A percentile compares a stretch with the other conserved stretches of the same genome.
These are phyloP conservation scores for Lunasporangiospora selenospora DNA, from an alignment of 192 early-diverging fungal genomes.

Conservation along the genomic window DNA sequence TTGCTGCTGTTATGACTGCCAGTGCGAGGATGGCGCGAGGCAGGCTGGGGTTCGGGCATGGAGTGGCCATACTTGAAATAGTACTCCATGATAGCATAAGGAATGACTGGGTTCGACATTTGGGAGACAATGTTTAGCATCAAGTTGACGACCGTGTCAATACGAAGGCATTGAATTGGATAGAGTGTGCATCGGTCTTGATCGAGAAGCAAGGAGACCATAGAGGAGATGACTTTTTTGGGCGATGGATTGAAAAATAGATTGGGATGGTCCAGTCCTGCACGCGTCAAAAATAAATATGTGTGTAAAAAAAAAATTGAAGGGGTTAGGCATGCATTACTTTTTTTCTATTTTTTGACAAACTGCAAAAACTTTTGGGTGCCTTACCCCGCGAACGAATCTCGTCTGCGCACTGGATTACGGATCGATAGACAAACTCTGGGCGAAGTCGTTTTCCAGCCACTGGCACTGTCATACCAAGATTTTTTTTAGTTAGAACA, in stretches of 20 bases:
- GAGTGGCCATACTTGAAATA: slow-evolving; percentile 14
- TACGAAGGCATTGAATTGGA: slow-evolving; percentile 31
- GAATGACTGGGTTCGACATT: slow-evolving; percentile 47
- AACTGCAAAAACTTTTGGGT: not conserved
- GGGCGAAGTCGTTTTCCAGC: slow-evolving; percentile 29
- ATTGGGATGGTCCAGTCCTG: slow-evolving; percentile 22
- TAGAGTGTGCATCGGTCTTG: slow-evolving; percentile 27
- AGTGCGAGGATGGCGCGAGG: too few relatives aligned
- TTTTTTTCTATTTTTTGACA: not conserved
- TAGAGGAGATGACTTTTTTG: slow-evolving; percentile 39
- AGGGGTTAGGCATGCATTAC: not conserved
- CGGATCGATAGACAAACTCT: slow-evolving; percentile 39
- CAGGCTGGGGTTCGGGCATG: too few relatives aligned
- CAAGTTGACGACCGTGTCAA: slow-evolving; percentile 35
- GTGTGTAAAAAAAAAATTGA: not conserved
- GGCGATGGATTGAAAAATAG: slow-evolving; percentile 37
- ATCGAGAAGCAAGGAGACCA: slow-evolving; percentile 36
- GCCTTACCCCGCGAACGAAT: slow-evolving; percentile 34
- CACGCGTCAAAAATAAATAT: not conserved
- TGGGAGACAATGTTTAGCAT: slow-evolving; percentile 40
- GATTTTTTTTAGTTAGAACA: not conserved
- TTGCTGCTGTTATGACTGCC: too few relatives aligned
- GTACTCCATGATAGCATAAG: slow-evolving; percentile 32
- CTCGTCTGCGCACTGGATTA: slow-evolving; percentile 37
- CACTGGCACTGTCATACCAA: slow-evolving; percentile 18